Evolutionary conservation across 495 filamentous ascomycete species (phyloP).

Genomic region (Aspergillus biplanus): DNA sequence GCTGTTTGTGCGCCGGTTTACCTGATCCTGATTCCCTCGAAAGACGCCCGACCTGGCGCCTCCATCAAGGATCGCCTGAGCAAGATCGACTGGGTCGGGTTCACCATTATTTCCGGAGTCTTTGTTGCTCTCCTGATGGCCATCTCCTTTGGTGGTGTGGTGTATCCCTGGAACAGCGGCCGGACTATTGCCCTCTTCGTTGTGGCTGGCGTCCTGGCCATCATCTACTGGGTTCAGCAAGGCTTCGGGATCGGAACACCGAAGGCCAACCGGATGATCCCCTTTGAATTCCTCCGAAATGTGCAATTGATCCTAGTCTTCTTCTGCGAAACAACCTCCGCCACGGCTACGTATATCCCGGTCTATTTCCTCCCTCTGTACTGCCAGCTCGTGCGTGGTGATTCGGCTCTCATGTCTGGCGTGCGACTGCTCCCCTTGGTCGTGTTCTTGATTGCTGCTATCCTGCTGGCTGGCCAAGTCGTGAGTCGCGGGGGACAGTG

Average conservation of each 20-base stretch:
- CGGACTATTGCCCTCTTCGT: background rate
- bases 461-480: conserved; percentile 44
- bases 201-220: conserved; percentile 40
- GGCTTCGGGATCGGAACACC: conserved; percentile 58
- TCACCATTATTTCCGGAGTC: background rate
- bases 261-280: conserved; percentile 49
- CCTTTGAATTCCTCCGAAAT: conserved; percentile 51
- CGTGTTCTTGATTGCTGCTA: conserved; percentile 38
- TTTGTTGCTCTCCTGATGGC: background rate
- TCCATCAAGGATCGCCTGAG: background rate
- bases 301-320: conserved; percentile 47
- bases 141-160: background rate
- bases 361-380: conserved; percentile 55
- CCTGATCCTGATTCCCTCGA: background rate
- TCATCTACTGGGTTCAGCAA: conserved; percentile 46
- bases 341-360: conserved; percentile 6
- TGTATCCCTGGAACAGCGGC: background rate
- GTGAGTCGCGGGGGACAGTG: conserved; percentile 53
- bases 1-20: background rate
- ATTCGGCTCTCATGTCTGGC: conserved; percentile 39
- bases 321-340: conserved; percentile 32
- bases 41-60: background rate
- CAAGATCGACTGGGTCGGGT: background rate
- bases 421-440: conserved; percentile 39
- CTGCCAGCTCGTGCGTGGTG: conserved; percentile 48